Evolutionary conservation across 2,329 filamentous ascomycete genomes (phyloP).

Genomic region (Periconia macrospinosa): DNA sequence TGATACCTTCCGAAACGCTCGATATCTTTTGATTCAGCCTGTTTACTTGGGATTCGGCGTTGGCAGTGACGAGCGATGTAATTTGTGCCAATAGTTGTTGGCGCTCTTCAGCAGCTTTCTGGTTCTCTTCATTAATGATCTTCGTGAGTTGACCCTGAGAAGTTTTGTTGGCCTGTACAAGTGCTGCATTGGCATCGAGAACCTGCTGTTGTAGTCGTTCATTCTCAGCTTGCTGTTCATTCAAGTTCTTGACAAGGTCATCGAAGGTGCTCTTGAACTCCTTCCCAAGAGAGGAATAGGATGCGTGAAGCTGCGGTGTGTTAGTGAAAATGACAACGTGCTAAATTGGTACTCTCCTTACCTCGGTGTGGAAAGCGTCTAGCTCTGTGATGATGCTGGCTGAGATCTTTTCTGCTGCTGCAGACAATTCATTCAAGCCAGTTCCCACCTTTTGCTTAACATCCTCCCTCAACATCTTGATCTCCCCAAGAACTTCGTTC

Average conservation of each 20-base stretch:
- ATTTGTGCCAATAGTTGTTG: slow-evolving; percentile 76
- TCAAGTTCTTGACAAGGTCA: slow-evolving; percentile 72
- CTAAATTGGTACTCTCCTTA: too few species aligned
- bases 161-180: slow-evolving; percentile 68
- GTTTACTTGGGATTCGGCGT: slow-evolving; percentile 71
- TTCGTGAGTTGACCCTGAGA: slow-evolving; percentile 69
- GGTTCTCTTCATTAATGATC: slow-evolving; percentile 74
- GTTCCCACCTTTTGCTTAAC: slow-evolving; percentile 85
- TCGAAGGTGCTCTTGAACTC: slow-evolving; percentile 89
- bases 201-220: slow-evolving; percentile 73
- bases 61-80: slow-evolving; percentile 71
- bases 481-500: slow-evolving; percentile 89
- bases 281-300: slow-evolving; percentile 79
- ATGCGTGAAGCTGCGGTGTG: slow-evolving; percentile 80
- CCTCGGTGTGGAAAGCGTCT: slow-evolving; percentile 77
- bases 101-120: slow-evolving; percentile 72
- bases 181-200: slow-evolving; percentile 66
- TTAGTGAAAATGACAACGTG: too few species aligned
- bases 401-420: slow-evolving; percentile 84
- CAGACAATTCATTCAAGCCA: slow-evolving; percentile 79
- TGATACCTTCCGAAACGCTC: slow-evolving; percentile 65
- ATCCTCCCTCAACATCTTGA: slow-evolving; percentile 83
- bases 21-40: slow-evolving; percentile 68
- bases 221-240: slow-evolving; percentile 75
- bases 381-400: slow-evolving; percentile 87